Evolutionary conservation across 176 grass and related monocot species (phyloP).

Genomic region (Carex kokanica): DNA sequence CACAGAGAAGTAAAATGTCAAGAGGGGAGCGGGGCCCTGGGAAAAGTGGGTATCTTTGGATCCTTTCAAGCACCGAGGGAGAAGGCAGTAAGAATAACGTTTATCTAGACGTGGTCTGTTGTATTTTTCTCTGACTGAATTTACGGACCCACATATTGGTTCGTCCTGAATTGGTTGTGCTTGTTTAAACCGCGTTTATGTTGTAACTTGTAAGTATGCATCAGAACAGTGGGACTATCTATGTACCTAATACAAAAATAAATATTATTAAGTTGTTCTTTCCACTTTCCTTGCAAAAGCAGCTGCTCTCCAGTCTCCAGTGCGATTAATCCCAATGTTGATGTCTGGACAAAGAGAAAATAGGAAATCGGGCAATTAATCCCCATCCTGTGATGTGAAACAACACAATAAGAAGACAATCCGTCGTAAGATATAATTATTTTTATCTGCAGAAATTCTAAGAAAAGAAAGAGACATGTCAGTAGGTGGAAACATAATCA

Average conservation of each 20-base stretch:
- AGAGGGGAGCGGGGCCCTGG: background rate
- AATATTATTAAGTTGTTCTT: background rate
- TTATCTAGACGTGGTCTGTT: background rate
- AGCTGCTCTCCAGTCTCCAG: conserved; percentile 16
- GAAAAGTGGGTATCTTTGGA: conserved; percentile 28
- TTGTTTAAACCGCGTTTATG: conserved; percentile 12
- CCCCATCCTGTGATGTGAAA: background rate
- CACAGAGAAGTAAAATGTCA: background rate
- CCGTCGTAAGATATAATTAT: background rate
- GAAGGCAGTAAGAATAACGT: conserved; percentile 5
- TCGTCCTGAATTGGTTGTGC: background rate
- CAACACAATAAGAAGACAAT: background rate
- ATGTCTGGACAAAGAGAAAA: background rate
- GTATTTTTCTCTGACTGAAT: background rate
- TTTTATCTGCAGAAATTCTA: background rate
- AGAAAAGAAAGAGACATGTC: background rate
- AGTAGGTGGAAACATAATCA: background rate
- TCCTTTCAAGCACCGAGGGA: conserved; percentile 22
- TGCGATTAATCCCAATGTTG: background rate
- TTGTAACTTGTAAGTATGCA: background rate
- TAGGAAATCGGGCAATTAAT: background rate
- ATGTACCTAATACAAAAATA: conserved; percentile 29
- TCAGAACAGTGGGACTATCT: conserved; percentile 6
- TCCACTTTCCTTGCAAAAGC: conserved; percentile 13
- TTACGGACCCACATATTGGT: background rate